Evolutionary conservation across 108 stramenopile genomes (phyloP).

Genomic region (Seminavis robusta): DNA sequence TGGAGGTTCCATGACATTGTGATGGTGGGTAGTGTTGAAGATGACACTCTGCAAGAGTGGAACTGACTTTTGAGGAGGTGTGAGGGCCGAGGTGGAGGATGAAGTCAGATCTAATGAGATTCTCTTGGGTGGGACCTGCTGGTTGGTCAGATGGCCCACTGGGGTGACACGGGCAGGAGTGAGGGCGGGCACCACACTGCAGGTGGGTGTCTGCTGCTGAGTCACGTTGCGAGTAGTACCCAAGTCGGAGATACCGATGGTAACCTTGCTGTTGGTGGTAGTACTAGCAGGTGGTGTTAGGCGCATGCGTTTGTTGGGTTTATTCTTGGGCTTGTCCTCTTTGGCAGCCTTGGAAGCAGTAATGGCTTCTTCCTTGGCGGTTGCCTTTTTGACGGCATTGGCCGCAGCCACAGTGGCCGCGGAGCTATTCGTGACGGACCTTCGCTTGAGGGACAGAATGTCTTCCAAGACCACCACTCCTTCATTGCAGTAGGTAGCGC

Average conservation of each 20-base stretch:
- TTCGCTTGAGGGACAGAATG: constrained; percentile 65
- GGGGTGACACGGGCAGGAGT: no score
- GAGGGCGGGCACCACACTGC: no score
- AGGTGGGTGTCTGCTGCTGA: no score
- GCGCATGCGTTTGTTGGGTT: neutral
- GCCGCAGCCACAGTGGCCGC: neutral
- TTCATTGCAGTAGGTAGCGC: constrained; percentile 76
- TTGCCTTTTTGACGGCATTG: neutral
- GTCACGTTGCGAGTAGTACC: neutral
- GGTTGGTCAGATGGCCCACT: no score
- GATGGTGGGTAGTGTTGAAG: no score
- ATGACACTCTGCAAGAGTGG: neutral
- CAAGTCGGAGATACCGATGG: neutral
- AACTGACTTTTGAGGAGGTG: no score
- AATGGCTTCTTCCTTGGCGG: neutral
- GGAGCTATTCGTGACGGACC: no score
- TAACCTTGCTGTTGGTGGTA: neutral
- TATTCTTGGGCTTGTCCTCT: neutral
- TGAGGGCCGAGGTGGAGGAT: no score
- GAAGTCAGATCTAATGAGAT: no score
- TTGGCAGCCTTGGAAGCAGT: neutral
- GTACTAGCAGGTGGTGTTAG: neutral
- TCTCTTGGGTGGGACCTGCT: no score
- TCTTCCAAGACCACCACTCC: constrained; percentile 66
- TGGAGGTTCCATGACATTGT: no score